Evolutionary conservation across 768 basidiomycete genomes (phyloP), one percentile per base, ranked within the genome.

Genomic region (Nidula microcarpa): DNA sequence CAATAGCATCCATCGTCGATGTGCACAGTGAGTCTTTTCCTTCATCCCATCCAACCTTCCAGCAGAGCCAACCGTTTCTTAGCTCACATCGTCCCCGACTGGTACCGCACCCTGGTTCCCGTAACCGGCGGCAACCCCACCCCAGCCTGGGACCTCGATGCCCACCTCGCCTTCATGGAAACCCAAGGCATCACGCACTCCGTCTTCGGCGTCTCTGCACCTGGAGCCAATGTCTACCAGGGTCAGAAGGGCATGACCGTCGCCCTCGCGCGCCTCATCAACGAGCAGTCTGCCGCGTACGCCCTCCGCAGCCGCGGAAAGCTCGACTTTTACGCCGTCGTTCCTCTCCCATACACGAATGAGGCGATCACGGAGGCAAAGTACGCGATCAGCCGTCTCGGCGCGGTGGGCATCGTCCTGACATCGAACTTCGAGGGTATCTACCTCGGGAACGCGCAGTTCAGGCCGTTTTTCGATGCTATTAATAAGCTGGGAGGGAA

Each of bases 211-310:
- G 67, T 71, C 58, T 69, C 68, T 13, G 59, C 65, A 8, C 71
- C 71, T 44, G 66, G 61, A 10, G 65, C 68, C 23, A 68, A 69
- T 54, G 67, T 69, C 16, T 71, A 49, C 51, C 56, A 55, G 36
- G 65, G 68, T 3, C 58, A 67, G 32, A 60, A 63, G 49, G 30
- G 6, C 18, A 51, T 55, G 35, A 72, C 71, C 6, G 46, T 70
- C 13, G 68, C 71, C 10, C 65, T 72, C n/a, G 69, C 71, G 3
- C 67, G 71, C 44, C 55, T 72, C 11, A 62, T 72, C 47, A 72
- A 72, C 50, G 71, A 72, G 54, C 67, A 72, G 47, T 57, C 65
- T 9, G 68, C 68, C 34, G 71, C 71, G 18, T 69, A 67, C 47
- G 61, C 57, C 43, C 63, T 64, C 33, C 58, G 62, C 14, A 49